Conservation (phyloP, 2,329 filamentous ascomycete genomes). For the Juglanconis sp. region DNA sequence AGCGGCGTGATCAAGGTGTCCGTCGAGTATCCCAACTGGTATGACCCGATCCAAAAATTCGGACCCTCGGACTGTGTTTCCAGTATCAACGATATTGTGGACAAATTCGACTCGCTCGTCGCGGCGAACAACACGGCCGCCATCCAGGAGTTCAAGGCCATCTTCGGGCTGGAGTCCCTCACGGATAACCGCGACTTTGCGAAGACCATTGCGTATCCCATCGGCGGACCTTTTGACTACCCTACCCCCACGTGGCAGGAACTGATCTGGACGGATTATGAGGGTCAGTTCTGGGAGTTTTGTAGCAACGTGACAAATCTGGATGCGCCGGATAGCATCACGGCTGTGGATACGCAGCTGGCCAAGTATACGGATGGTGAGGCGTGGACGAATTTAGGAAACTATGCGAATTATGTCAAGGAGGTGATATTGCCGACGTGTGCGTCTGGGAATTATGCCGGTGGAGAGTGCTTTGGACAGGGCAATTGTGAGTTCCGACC, state of each 20-base stretch:
- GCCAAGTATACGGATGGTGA: slow-evolving; percentile 47
- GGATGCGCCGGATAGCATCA: slow-evolving; percentile 39
- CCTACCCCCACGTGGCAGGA: slow-evolving; percentile 52
- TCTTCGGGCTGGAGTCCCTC: slow-evolving; percentile 45
- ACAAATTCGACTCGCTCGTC: slow-evolving; percentile 47
- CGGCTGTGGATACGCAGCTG: slow-evolving; percentile 41
- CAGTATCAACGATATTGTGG: slow-evolving; percentile 45
- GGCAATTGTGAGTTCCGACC: slow-evolving; percentile 16
- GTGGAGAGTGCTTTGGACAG: slow-evolving; percentile 41
- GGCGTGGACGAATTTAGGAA: slow-evolving; percentile 48
- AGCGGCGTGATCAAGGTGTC: slow-evolving; percentile 40
- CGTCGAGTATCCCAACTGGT: slow-evolving; percentile 47
- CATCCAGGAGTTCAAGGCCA: slow-evolving; percentile 41
- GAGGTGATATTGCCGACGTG: slow-evolving; percentile 41
- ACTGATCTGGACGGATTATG: slow-evolving; percentile 45
- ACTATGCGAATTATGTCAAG: slow-evolving; percentile 51
- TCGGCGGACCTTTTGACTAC: slow-evolving; percentile 47
- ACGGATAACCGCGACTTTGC: slow-evolving; percentile 45
- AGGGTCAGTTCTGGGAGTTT: slow-evolving; percentile 49
- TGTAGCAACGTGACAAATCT: slow-evolving; percentile 49
- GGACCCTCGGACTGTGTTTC: slow-evolving; percentile 47
- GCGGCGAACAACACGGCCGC: slow-evolving; percentile 37
- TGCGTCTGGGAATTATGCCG: slow-evolving; percentile 36
- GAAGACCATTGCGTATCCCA: slow-evolving; percentile 43
- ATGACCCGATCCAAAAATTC: slow-evolving; percentile 46